Base-by-base conservation (phyloP, 1,284 basidiomycete genomes). In the Apiotrichum montevideense region DNA sequence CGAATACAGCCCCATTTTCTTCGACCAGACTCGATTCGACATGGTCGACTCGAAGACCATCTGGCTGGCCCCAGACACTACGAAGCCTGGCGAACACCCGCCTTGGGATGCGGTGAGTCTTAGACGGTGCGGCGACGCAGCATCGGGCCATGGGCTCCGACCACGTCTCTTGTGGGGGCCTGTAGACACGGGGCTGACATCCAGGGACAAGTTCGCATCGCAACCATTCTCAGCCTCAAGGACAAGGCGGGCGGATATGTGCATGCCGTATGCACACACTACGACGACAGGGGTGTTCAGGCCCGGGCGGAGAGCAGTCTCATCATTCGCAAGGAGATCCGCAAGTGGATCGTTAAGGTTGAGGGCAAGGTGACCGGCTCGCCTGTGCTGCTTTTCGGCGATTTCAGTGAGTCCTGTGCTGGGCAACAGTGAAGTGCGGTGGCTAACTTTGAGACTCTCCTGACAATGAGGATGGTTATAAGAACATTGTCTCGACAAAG, bases 1-100 rank as follows among this genome's bases (percentile, higher is more conserved):
- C 41, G 85, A 86, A 68, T 85, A 83, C 70, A 81, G 80, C 59
- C 83, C 85, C 0, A 81, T 86, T 56, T 86, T 85, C 70, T 87
- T 79, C 71, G 80, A 82, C 62, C 80, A 75, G 79, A 35, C 41
- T 3, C 54, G 60, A 4, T 62, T 58, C 34, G 52, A 52, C 40
- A 40, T 32, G 10, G 37, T 62, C 41, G 47, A 58, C 34, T 70
- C 67, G 66, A 68, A 65, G 50, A 71, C 69, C 0, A 64, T 72
- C 6, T 74, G 74, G 74, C 53, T 77, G n/a, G 71, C 21, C 21
- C 21, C 21, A 21, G 21, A 21, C 21, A 21, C 21, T 21, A 21
- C 69, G 1, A 55, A 65, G 29, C 66, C 66, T 3, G 71, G 74
- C 0, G 65, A 69, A 10, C 52, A 61, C 9, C 66, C 69, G 53